Evolutionary conservation across 169 alveolate species (phyloP).

Genomic region (Plasmodium falciparum): DNA sequence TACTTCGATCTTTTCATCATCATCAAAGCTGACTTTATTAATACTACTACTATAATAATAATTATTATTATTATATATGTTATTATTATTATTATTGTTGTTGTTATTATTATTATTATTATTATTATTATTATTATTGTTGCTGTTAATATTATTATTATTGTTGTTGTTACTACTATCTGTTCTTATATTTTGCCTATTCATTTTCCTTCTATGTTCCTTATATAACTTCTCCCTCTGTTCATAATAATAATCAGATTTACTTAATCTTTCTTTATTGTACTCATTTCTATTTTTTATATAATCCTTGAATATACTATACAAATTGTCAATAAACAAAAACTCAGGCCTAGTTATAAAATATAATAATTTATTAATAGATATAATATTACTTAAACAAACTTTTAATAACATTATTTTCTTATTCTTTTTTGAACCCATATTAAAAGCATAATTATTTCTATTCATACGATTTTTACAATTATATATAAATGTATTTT

Average conservation of each 20-base stretch:
- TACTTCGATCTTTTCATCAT: constrained; percentile 13
- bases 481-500: constrained; percentile 1
- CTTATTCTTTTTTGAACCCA: constrained; percentile 22
- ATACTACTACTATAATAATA: neutral
- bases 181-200: neutral
- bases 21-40: neutral
- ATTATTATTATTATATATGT: neutral
- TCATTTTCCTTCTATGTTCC: neutral
- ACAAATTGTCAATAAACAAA: constrained; percentile 54
- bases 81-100: too few relatives aligned
- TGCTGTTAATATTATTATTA: neutral
- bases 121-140: neutral
- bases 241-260: neutral
- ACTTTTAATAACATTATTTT: constrained; percentile 20
- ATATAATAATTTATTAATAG: constrained; percentile 34
- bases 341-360: constrained; percentile 52
- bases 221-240: neutral
- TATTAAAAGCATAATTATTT: neutral
- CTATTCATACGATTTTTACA: constrained; percentile 3
- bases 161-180: neutral
- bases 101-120: neutral
- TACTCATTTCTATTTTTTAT: constrained; percentile 32
- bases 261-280: neutral
- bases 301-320: constrained; percentile 34
- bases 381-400: constrained; percentile 32